Evolutionary conservation across 768 basidiomycete genomes (phyloP), one percentile per base, ranked within the genome.

Genomic region (Tephrocybe sp.): DNA sequence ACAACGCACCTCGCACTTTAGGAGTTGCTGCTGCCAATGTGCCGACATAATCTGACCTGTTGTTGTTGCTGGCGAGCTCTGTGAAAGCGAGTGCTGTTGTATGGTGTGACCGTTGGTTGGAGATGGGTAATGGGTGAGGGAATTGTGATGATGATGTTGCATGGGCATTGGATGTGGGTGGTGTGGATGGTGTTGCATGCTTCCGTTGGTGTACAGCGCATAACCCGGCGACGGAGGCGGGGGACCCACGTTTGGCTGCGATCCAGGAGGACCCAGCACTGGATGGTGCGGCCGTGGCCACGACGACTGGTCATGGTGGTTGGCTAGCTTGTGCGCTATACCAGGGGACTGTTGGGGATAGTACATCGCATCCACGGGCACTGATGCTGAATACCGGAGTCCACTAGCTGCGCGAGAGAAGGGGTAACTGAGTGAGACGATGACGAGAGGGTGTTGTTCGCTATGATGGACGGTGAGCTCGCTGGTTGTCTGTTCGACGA

Each of bases 21-120:
- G 74, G 57, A 97, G 70, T 72, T 97, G 94, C 62, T 94, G 85
- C 63, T 94, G 91, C 94, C 94, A 97, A 54, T 92, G 90, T 10
- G 83, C 80, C 16, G 82, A 83, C 59, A 91, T 82, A 57, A 86
- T 78, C 68, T 84, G 84, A 45, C 78, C 76, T 11, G 66, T 64
- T 24, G 69, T 67, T 33, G 73, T 74, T 8, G 76, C 79, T 22
- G 84, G 84, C 0, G 84, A 85, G 9, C 74, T 80, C 53, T 80
- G 77, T 3, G 74, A 73, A 21, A 86, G 62, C 33, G 73, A 67
- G 57, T 79, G 86, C 58, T 78, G 79, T 51, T 75, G 73, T 49
- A 82, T 79, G 5, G 77, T 71, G 50, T 82, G 82, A 4, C 79
- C 80, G 54, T 82, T 84, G 27, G 88, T 85, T n/a, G 88, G 89